Base-by-base conservation (phyloP, 1,139 yeast genomes). In the Waltiozyma sp. region DNA sequence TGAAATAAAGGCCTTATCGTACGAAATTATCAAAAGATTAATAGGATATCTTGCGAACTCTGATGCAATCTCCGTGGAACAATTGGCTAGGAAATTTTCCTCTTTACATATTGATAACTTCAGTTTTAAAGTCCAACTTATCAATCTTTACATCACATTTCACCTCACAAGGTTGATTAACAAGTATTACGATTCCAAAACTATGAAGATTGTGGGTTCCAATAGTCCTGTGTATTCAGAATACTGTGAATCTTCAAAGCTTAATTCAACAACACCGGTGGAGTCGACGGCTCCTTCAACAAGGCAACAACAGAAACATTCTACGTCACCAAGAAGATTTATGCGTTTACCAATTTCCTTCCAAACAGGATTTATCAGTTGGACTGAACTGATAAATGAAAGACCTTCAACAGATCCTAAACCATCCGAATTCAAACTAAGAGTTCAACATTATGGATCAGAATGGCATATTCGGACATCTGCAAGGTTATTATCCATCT, bases 401-500 rank as follows among this genome's bases (percentile, higher is more conserved):
- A 19, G 39, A 16, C 7, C 36, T 3, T 24, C 40, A 11, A 37
- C 43, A 16, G 49, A 39, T 41, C 49, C 41, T 39, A 59, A 55
- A 31, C 60, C 56, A 14, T 57, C 59, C 14, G 68, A 65, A 39
- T 53, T 69, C 16, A 78, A 69, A 56, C 73, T 80, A 23, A 72
- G 71, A 45, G 59, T 79, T 2, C 73, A 72, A 39, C 80, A 77
- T 52, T 91, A 89, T 59, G 80, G 84, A 0, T 71, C 73, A 45
- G 89, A 86, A 55, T 89, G 96, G 96, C 87, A 80, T 49, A 66
- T 88, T 26, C 67, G 72, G 38, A 70, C 87, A 0, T 87, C 87
- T 0, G 77, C 84, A 2, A 65, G 72, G 28, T 66, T 80, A 1
- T 63, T 84, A 50, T 68, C 77, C 0, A 57, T 77, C 13, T 70